Base-by-base conservation (phyloP, 139 green algal genomes). In the Volvox africanus region DNA sequence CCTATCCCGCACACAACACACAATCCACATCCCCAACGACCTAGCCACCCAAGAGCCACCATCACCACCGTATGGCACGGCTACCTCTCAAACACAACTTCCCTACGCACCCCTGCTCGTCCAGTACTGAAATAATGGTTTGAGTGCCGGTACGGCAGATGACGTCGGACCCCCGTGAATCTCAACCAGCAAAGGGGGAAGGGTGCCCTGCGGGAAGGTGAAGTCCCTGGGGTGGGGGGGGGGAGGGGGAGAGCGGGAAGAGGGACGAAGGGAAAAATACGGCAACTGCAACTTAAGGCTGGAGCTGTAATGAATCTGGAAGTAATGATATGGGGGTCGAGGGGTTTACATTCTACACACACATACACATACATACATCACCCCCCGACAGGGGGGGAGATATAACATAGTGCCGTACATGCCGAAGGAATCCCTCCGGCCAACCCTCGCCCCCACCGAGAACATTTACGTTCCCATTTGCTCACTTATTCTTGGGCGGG, bases 141-240 rank as follows among this genome's bases (percentile, higher is more conserved):
- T 92, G 68, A 97, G 94, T 18, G 88, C 84, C 0, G 93, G 87
- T 19, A 73, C 83, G 33, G 94, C 92, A 44, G 93, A 76, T 12
- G 81, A 87, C 28, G 96, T 98, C 44, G 96, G 96, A 1, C 96
- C 96, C 11, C 96, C 95, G 90, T 98, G 96, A 61, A 93, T 95
- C 80, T 95, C 96, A 13, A 97, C 93, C 86, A 97, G 93, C 88
- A 98, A 89, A 1, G 92, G 92, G 24, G 92, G 92, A 75, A 92
- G 81, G 50, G 90, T 68, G 19, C 95, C 96, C 37, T 73, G 30
- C 0, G 76, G 87, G 68, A 37, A 61, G 16, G 33, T 86, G 76
- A 86, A 91, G 87, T 86, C 76, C 87, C 87, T 91, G 87, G 13
- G 71, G 28, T 2, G 71, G 21, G 71, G 71, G 6, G 71, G 71